Percentiles rank a stretch among this genome's conserved stretches.
Conservation (phyloP, 441 rosid species). For the Erodium trifolium region DNA sequence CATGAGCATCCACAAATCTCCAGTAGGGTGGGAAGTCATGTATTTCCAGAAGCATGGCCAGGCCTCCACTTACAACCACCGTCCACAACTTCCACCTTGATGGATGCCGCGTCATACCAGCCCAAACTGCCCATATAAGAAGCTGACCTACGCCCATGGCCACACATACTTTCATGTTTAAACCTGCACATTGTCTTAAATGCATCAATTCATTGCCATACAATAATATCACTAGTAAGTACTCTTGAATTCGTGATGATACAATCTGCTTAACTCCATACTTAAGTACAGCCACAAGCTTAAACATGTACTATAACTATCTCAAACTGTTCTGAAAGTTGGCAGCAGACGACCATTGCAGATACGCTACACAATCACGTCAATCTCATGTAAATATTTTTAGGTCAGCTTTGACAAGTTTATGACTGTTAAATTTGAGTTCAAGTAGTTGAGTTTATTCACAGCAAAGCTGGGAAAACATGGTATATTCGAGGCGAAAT, state of each 20-base stretch:
- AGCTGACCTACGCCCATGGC: conserved; percentile 46
- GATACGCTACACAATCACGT: not conserved
- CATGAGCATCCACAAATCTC: conserved; percentile 49
- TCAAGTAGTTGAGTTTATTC: not conserved
- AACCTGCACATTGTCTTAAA: conserved; percentile 29
- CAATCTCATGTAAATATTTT: not conserved
- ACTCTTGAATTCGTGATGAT: not conserved
- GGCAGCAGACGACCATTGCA: not conserved
- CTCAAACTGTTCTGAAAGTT: not conserved
- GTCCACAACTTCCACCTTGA: conserved; percentile 54
- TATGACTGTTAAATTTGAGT: not conserved
- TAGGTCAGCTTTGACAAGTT: not conserved
- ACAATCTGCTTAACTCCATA: not conserved
- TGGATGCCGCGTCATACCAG: conserved; percentile 42
- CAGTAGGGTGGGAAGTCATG: conserved; percentile 44
- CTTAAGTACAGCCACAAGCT: not conserved
- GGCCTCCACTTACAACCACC: conserved; percentile 28
- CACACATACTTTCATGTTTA: conserved; percentile 49
- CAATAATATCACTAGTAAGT: not conserved
- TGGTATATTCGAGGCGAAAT: not conserved
- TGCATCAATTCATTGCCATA: conserved; percentile 7
- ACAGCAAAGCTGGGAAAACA: not conserved
- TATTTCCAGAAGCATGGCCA: conserved; percentile 38
- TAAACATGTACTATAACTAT: not conserved
- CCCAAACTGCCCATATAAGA: conserved; percentile 57